Percentiles rank a stretch among this genome's conserved stretches.
Evolutionary conservation across 768 basidiomycete species (phyloP).

Genomic region (Chiua virens): DNA sequence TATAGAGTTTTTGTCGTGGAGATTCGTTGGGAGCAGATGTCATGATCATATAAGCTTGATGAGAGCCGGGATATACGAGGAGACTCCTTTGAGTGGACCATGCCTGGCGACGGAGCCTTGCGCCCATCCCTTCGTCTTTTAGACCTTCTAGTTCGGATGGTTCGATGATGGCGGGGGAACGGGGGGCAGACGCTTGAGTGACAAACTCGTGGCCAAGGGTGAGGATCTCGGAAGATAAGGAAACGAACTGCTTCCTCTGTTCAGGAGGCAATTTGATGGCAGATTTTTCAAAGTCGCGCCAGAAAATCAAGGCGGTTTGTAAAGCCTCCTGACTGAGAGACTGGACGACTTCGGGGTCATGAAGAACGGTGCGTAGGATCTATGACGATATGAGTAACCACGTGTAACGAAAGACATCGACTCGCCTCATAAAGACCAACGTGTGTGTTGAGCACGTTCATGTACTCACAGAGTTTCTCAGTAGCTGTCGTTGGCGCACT

Average conservation of each 20-base stretch:
- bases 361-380: slow-evolving; percentile 71
- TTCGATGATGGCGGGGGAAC: slow-evolving; percentile 67
- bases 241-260: slow-evolving; percentile 80
- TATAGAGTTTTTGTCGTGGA: slow-evolving; percentile 77
- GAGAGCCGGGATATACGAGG: slow-evolving; percentile 79
- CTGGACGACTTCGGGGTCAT: slow-evolving; percentile 63
- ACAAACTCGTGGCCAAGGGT: slow-evolving; percentile 86
- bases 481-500: slow-evolving; percentile 83
- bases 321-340: slow-evolving; percentile 73
- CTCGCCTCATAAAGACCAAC: slow-evolving; percentile 86
- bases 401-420: slow-evolving; percentile 14
- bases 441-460: slow-evolving; percentile 96
- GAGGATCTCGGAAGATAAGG: slow-evolving; percentile 86
- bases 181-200: slow-evolving; percentile 58
- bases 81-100: slow-evolving; percentile 74
- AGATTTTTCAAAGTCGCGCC: slow-evolving; percentile 96
- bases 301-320: slow-evolving; percentile 89
- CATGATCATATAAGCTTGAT: slow-evolving; percentile 93
- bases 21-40: slow-evolving; percentile 84
- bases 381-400: slow-evolving; percentile 33
- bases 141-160: slow-evolving; percentile 69
- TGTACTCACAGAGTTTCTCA: slow-evolving; percentile 92
- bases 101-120: slow-evolving; percentile 70
- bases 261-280: slow-evolving; percentile 85
- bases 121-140: slow-evolving; percentile 76